A percentile compares a stretch with the other conserved stretches of the same genome.
phyloP scores from a whole-genome alignment of 2,329 filamentous ascomycete species.

The Fusarium sp. region DNA sequence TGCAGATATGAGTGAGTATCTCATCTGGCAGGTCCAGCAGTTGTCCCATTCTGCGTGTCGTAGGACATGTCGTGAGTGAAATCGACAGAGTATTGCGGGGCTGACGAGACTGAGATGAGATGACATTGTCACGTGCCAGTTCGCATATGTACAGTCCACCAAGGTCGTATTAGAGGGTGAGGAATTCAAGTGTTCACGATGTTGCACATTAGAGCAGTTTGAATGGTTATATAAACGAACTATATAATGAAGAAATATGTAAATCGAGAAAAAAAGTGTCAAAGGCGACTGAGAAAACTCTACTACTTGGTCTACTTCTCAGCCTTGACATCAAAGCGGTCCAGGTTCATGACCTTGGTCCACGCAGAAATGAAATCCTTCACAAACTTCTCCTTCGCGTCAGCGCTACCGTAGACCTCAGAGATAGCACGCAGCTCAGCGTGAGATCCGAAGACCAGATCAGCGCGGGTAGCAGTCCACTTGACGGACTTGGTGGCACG shows the following conservation, averaged over 20 bases:
- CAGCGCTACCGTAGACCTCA: conserved; percentile 73
- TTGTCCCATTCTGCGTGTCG: not conserved
- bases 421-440: conserved; percentile 76
- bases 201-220: not conserved
- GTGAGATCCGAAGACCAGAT: conserved; percentile 79
- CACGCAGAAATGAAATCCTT: conserved; percentile 77
- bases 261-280: not conserved
- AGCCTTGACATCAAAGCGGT: conserved; percentile 68
- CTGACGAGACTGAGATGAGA: not conserved
- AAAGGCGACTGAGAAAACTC: not conserved
- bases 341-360: conserved; percentile 79
- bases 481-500: conserved; percentile 72
- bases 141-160: not conserved
- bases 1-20: not conserved
- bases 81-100: not conserved
- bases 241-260: conserved; percentile 5
- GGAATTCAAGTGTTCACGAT: rapidly evolving
- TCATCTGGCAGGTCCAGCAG: not conserved
- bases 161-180: not conserved
- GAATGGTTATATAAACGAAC: not conserved
- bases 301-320: not conserved
- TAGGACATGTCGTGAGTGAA: rapidly evolving
- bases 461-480: conserved; percentile 75
- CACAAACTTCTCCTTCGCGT: conserved; percentile 71
- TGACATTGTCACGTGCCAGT: not conserved